Conservation (phyloP, 2,329 filamentous ascomycete species). For the Exophiala calicioides region DNA sequence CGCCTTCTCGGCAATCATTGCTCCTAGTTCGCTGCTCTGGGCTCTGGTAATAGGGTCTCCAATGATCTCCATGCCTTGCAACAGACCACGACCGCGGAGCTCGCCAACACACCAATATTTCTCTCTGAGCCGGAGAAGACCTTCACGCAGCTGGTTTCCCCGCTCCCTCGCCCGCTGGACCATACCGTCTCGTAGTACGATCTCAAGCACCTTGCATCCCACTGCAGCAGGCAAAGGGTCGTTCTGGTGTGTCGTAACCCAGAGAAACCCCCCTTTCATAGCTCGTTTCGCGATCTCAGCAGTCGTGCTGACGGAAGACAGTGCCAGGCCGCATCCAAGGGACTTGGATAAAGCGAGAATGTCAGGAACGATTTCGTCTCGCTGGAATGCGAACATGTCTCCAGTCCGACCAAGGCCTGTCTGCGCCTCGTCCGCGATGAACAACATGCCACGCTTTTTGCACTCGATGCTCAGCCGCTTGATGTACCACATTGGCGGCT, state of each 20-base stretch:
- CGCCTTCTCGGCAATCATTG: slow-evolving; percentile 48
- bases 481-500: slow-evolving; percentile 61
- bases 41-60: slow-evolving; percentile 51
- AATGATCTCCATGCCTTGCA: slow-evolving; percentile 62
- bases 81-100: slow-evolving; percentile 59
- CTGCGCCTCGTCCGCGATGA: slow-evolving; percentile 63
- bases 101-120: slow-evolving; percentile 65
- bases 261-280: slow-evolving; percentile 54
- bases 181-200: slow-evolving; percentile 59
- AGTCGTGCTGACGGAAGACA: slow-evolving; percentile 60
- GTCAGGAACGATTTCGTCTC: slow-evolving; percentile 57
- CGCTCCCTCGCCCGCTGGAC: slow-evolving; percentile 47
- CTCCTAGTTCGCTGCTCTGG: slow-evolving; percentile 55
- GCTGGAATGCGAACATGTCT: slow-evolving; percentile 60
- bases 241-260: slow-evolving; percentile 64
- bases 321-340: slow-evolving; percentile 60
- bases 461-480: slow-evolving; percentile 57
- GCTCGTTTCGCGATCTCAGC: slow-evolving; percentile 54
- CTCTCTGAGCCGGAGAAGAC: slow-evolving; percentile 47
- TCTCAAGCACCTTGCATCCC: slow-evolving; percentile 62
- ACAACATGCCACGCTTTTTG: slow-evolving; percentile 56
- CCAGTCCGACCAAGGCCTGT: slow-evolving; percentile 60
- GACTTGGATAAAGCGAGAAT: slow-evolving; percentile 64
- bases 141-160: slow-evolving; percentile 51
- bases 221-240: slow-evolving; percentile 63